Percentiles rank a stretch among this genome's conserved stretches.
These are phyloP conservation scores for Phlebiopsis gigantea DNA, from an alignment of 768 basidiomycete genomes.

Conservation along the genomic window DNA sequence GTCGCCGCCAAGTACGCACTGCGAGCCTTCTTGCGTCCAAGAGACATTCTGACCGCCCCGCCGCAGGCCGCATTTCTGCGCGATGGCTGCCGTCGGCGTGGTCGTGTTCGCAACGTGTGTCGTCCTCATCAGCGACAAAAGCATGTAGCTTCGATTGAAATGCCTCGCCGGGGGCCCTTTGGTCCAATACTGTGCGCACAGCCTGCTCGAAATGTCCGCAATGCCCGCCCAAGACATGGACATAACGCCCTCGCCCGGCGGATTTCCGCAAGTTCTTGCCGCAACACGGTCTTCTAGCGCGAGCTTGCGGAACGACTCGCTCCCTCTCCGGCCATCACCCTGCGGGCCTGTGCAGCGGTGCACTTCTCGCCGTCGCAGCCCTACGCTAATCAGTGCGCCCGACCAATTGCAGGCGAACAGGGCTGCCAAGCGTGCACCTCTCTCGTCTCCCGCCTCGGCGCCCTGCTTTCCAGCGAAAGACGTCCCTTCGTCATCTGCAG, in stretches of 20 bases:
- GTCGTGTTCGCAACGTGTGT: conserved; percentile 25
- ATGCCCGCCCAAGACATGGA: neutral
- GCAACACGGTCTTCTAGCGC: neutral
- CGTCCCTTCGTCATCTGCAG: conserved; percentile 1
- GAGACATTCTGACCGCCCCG: conserved; percentile 1
- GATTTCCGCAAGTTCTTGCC: neutral
- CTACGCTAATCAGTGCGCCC: neutral
- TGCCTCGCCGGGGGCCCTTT: neutral
- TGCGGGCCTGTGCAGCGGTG: neutral
- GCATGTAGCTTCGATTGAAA: conserved; percentile 1
- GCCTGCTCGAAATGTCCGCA: neutral
- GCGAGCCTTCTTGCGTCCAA: neutral
- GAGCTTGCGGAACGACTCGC: neutral
- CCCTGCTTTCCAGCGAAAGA: neutral
- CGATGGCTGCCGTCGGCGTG: conserved; percentile 20
- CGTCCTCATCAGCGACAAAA: conserved; percentile 15
- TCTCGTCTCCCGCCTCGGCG: neutral
- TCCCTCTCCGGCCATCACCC: neutral
- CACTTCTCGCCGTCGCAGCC: neutral
- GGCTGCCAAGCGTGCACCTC: neutral
- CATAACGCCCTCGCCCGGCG: neutral
- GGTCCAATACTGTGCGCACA: neutral
- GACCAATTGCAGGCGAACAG: neutral
- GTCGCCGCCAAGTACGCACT: conserved; percentile 47
- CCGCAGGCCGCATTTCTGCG: conserved; percentile 24